A percentile compares a stretch with the other conserved stretches of the same genome.
phyloP scores from a whole-genome alignment of 768 basidiomycete genomes.

The Mycena galopus region DNA sequence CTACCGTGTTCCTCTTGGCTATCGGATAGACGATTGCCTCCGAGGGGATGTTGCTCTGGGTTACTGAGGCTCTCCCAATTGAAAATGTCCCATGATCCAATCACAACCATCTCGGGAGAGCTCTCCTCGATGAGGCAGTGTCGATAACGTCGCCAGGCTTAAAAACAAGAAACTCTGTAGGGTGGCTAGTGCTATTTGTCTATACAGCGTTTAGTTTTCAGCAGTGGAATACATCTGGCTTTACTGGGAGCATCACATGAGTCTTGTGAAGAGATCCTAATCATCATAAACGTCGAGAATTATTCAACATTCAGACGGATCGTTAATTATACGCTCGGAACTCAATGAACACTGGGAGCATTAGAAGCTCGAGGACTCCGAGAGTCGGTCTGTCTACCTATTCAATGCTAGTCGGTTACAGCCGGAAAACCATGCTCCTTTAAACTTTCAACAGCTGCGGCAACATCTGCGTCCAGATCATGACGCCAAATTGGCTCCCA shows the following conservation, averaged over 20 bases:
- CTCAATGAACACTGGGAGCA: neutral
- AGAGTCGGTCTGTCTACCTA: neutral
- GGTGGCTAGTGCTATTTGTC: neutral
- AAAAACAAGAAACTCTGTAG: too few species aligned
- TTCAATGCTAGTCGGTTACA: neutral
- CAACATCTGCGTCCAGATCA: constrained; percentile 57
- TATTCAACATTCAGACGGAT: neutral
- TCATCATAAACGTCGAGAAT: neutral
- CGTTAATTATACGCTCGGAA: neutral
- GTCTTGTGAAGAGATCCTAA: neutral
- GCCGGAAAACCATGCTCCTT: constrained; percentile 17
- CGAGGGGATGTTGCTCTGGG: neutral
- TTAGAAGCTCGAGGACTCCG: neutral
- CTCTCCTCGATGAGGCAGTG: too few species aligned
- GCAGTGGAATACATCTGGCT: too few species aligned
- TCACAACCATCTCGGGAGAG: neutral
- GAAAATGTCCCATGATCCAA: neutral
- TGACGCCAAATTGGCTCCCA: constrained; percentile 67
- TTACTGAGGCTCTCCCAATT: neutral
- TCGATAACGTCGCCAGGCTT: neutral
- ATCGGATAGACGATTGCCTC: neutral
- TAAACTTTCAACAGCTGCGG: constrained; percentile 43
- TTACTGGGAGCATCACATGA: neutral
- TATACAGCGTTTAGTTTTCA: neutral
- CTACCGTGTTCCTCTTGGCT: neutral